These are phyloP conservation scores for Mortierella antarctica DNA, from an alignment of 192 early-diverging fungal genomes.

Conservation along the genomic window DNA sequence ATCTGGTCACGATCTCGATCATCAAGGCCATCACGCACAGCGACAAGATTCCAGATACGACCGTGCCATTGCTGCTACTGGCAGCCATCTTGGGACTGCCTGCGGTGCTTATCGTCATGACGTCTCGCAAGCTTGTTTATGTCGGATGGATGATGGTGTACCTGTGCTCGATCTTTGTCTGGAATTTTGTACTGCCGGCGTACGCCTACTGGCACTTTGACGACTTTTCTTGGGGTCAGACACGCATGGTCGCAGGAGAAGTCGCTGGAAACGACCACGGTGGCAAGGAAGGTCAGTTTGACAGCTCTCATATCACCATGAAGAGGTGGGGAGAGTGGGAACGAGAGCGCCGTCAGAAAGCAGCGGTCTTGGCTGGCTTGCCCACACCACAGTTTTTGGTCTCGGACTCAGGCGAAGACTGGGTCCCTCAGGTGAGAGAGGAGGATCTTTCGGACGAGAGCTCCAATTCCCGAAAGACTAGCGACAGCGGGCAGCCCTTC, in stretches of 20 bases:
- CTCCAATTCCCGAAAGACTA: conserved; percentile 38
- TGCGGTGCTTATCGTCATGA: conserved; percentile 90
- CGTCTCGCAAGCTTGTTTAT: conserved; percentile 85
- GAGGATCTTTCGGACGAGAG: conserved; percentile 48
- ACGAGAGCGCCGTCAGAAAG: conserved; percentile 52
- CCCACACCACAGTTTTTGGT: conserved; percentile 48
- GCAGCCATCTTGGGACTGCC: conserved; percentile 87
- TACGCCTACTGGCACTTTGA: conserved; percentile 91
- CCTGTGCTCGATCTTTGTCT: conserved; percentile 72
- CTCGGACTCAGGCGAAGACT: conserved; percentile 49
- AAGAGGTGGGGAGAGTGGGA: conserved; percentile 78
- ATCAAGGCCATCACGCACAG: conserved; percentile 60
- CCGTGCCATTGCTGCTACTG: conserved; percentile 79
- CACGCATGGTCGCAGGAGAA: conserved; percentile 73
- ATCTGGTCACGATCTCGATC: conserved; percentile 74
- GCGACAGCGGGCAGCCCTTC: conserved; percentile 43
- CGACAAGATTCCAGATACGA: conserved; percentile 65
- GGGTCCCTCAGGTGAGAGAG: conserved; percentile 23
- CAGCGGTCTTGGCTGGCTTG: conserved; percentile 60
- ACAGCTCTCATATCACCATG: conserved; percentile 74
- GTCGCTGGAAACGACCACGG: conserved; percentile 70
- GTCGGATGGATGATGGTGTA: conserved; percentile 92
- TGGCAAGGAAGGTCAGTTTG: conserved; percentile 72
- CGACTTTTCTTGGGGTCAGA: conserved; percentile 81
- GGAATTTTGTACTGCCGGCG: conserved; percentile 80